Conservation (phyloP, 768 basidiomycete genomes). For the Hortiboletus campestris region DNA sequence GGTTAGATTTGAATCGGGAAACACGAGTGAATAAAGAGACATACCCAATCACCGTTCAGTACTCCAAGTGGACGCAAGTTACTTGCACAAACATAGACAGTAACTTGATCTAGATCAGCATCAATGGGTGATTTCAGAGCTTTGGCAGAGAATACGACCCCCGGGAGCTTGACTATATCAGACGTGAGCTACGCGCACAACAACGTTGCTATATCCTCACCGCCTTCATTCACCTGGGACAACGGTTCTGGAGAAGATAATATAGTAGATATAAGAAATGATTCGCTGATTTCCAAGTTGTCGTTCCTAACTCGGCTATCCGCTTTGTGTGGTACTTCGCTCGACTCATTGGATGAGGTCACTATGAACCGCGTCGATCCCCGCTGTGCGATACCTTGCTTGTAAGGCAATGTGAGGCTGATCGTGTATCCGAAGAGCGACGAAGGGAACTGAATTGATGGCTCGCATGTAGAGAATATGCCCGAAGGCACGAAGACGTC, state of each 20-base stretch:
- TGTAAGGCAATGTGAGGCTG: constrained; percentile 64
- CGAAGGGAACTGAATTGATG: constrained; percentile 4
- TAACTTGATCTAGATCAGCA: constrained; percentile 44
- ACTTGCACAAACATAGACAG: constrained; percentile 60
- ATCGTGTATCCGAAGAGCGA: constrained; percentile 43
- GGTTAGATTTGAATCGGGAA: background rate
- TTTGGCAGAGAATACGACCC: constrained; percentile 26
- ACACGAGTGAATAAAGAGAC: constrained; percentile 6
- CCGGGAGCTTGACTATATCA: background rate
- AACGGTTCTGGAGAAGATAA: constrained; percentile 24
- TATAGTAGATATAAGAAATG: constrained; percentile 60
- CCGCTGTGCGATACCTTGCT: constrained; percentile 60
- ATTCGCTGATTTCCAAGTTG: constrained; percentile 67
- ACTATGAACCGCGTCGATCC: constrained; percentile 55
- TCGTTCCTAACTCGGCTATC: constrained; percentile 31
- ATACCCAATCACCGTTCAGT: constrained; percentile 78
- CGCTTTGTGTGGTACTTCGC: constrained; percentile 1
- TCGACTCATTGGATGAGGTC: constrained; percentile 29
- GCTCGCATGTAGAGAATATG: constrained; percentile 18
- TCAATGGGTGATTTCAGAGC: constrained; percentile 37
- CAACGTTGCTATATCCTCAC: constrained; percentile 1
- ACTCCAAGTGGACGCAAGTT: constrained; percentile 66
- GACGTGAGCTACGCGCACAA: background rate
- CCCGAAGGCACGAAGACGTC: constrained; percentile 31
- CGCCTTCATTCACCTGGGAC: constrained; percentile 3